Base-by-base conservation (phyloP, 2,329 filamentous ascomycete genomes). In the Cercospora sp. region DNA sequence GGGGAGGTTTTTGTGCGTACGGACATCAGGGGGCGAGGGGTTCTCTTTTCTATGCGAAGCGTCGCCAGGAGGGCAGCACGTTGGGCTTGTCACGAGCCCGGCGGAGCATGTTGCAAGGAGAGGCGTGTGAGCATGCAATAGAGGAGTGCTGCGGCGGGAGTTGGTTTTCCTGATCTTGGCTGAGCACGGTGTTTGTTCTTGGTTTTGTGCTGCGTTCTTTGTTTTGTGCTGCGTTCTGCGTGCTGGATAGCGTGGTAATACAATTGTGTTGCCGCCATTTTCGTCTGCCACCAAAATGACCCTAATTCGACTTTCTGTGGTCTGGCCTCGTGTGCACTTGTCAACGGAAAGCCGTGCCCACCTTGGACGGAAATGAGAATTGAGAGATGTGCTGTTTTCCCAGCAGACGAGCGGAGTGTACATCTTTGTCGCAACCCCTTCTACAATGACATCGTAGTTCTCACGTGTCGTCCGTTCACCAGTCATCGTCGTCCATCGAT, bases 1-100 rank as follows among this genome's bases (percentile, higher is more conserved):
- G 65, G 65, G 65, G 65, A 67, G 65, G 65, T 58, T 58, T 45
- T 51, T 23, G 60, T 42, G 60, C 40, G 40, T 51, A 53, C 42
- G 7, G 31, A 36, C 12, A 60, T 40, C 42, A 59, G 65, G 65
- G 65, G 65, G 60, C 60, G 65, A 63, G 65, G 65, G 65, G 65
- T 40, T 53, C 63, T 65, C 63, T 60, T 59, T 23, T 59, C 59
- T 61, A 26, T 45, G 59, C 23, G 40, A 62, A 45, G n/a, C 26
- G 18, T 62, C 42, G 36, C 26, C 40, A 48, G 18, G 60, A 62
- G 40, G 42, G 26, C 60, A 33, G 60, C 31, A 20, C 28, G 55
- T 13, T 30, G 55, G 28, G 28, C 16, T 59, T 3, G 3, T 59
- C 55, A 33, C 16, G 28, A 16, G n/a, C 9, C 28, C 31, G n/a